Evolutionary conservation across 2,329 filamentous ascomycete species (phyloP), one percentile per base, ranked within the genome.

Genomic region (Neofusicoccum sp.): DNA sequence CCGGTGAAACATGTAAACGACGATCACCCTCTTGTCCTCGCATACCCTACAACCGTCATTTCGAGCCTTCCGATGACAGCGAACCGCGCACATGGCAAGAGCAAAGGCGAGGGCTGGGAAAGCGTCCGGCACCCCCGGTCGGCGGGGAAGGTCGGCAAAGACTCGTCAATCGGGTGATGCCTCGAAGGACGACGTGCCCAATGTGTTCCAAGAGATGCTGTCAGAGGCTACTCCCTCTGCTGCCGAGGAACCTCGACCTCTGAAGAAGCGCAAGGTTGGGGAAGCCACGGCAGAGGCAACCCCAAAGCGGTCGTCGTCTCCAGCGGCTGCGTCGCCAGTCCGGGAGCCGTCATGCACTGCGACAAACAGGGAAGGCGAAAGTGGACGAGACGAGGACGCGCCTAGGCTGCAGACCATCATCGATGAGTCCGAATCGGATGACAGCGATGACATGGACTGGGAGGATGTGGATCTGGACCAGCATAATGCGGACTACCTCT

Each of bases 391-490:
- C 14, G 38, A 56, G n/a, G 26, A 56, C 33, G 20, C 40, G 14
- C 58, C 58, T 12, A 77, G 66, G 70, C 73, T 44, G 64, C 78
- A 66, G 75, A 80, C 68, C 63, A 75, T 70, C 20, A 65, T 67
- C 28, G 73, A 75, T 60, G 73, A 82, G 33, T 81, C 81, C 12
- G 84, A 84, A 62, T 83, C 83, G 9, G 77, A 75, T 9, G 53
- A 67, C 16, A 81, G 82, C 31, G 81, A 79, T 57, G 84, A 87
- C 57, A 74, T 84, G 62, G 85, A 86, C 48, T 89, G 86, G 80
- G 86, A 89, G 71, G 85, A 86, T 64, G 78, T 86, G 47, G 73
- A 69, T 20, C 63, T 76, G 45, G 70, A 73, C 4, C 64, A 69
- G 14, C 14, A 56, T 16, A 63, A 58, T 4, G 65, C 67, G 59